Evolutionary conservation across 768 basidiomycete species (phyloP), one percentile per base, ranked within the genome.

Genomic region (Tricholoma sp.): DNA sequence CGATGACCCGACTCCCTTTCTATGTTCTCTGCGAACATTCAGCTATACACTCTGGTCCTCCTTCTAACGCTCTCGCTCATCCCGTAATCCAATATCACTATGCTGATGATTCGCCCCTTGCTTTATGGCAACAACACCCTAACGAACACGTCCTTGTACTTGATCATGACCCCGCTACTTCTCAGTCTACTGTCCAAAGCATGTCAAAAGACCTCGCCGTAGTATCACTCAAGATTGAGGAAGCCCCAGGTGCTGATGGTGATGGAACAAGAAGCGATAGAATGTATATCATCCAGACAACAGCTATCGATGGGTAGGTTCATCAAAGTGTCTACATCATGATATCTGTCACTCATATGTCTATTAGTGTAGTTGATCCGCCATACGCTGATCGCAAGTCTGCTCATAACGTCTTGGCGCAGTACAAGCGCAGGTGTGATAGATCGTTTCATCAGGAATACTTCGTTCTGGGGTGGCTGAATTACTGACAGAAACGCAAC

Each of bases 81-180:
- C 88, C 89, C 4, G 72, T 75, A 42, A 84, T 94, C 15, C 86
- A 92, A 62, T 92, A 92, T 66, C 87, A 89, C 63, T 93, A 89
- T 65, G 80, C 82, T 17, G 89, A 94, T 62, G 91, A 94, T 65
- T 78, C 85, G 0, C 85, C 89, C 3, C 69, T 82, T n/a, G 70
- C 81, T 10, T 70, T 92, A 11, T 70, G 90, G 39, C 85, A 88
- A 4, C 78, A 74, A 34, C 74, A 76, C 39, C 72, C 79, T 10
- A 76, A 81, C 52, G 89, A 91, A 67, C 87, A 87, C 62, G 84
- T 93, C 20, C 74, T 94, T 1, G 76, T 94, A 24, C 76, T 94
- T 42, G 81, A 90, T 68, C 85, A 82, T 61, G 82, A 87, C 59
- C 78, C 83, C n/a, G 58, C 68, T 11, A 45, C 70, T 2, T 61